Evolutionary conservation across 805 yeast species (phyloP), one percentile per base, ranked within the genome.

Genomic region (Kurtzmaniella fragi): DNA sequence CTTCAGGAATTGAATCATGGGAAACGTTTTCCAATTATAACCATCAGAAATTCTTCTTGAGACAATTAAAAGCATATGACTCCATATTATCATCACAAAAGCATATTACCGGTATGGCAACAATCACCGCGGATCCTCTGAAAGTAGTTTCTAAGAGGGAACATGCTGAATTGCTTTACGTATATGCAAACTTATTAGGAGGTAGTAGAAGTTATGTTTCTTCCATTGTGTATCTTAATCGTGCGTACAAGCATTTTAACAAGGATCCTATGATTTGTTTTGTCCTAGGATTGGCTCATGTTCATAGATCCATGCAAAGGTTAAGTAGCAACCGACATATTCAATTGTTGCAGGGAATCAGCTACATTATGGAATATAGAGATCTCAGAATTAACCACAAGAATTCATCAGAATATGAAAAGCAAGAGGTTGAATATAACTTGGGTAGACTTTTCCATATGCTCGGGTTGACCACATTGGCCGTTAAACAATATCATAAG

Each of bases 231-330:
- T 90, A 91, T 56, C 68, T 85, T 41, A 73, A 79, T 34, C 75
- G 90, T 41, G 80, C 88, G 3, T 84, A 84, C 54, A 73, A 73
- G 37, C 73, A 77, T 17, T 77, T 77, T 40, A 81, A 82, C 32
- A 62, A 77, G 31, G 96, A 91, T 46, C 95, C 97, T 1, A 76
- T 88, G 67, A 67, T 93, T 2, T 73, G 87, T 43, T 67, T 93
- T 20, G 61, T 84, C 28, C 67, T 85, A 33, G 97, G 93, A 0
- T 59, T 93, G 31, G 80, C 90, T 0, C 90, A 89, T 60, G 66
- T 90, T 17, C 96, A 91, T 50, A 73, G 98, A 32, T 84, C 97
- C 0, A 82, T 90, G 80, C 98, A 93, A 60, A 71, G 99, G 45
- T 78, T 86, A 42, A 82, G 95, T 4, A 72, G 81, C 5, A 86